A percentile compares a stretch with the other conserved stretches of the same genome.
phyloP scores from a whole-genome alignment of 805 yeast genomes.

The Pichia ethanolica region DNA sequence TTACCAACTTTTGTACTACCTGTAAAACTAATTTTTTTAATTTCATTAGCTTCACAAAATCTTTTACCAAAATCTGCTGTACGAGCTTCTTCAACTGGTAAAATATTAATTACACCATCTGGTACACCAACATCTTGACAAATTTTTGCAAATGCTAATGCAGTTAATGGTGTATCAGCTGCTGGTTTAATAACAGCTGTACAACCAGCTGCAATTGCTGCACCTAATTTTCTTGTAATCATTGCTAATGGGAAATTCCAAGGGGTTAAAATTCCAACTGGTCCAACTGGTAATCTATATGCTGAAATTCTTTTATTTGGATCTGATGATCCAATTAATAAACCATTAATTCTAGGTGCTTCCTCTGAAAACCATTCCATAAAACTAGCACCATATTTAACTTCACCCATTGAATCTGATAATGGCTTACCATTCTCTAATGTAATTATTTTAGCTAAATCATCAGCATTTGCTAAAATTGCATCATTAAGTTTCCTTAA shows the following conservation, averaged over 20 bases:
- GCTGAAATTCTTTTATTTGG: slow-evolving; percentile 45
- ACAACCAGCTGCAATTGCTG: slow-evolving; percentile 80
- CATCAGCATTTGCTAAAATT: slow-evolving; percentile 49
- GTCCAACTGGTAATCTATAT: slow-evolving; percentile 68
- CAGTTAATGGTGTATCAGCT: slow-evolving; percentile 64
- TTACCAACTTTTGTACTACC: slow-evolving; percentile 74
- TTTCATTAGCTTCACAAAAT: slow-evolving; percentile 44
- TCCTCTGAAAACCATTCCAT: slow-evolving; percentile 85
- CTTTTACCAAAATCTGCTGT: slow-evolving; percentile 46
- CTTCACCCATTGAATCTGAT: slow-evolving; percentile 65
- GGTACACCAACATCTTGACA: slow-evolving; percentile 65
- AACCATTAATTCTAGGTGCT: slow-evolving; percentile 66
- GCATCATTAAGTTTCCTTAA: slow-evolving; percentile 45
- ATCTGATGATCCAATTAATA: slow-evolving; percentile 46
- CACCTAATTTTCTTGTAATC: slow-evolving; percentile 68
- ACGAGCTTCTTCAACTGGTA: slow-evolving; percentile 37
- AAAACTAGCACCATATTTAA: slow-evolving; percentile 61
- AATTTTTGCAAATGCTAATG: slow-evolving; percentile 57
- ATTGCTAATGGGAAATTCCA: slow-evolving; percentile 83
- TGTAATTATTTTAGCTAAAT: slow-evolving; percentile 58
- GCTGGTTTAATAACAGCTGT: slow-evolving; percentile 74
- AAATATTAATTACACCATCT: slow-evolving; percentile 57
- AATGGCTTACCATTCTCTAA: slow-evolving; percentile 72
- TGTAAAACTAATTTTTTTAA: slow-evolving; percentile 66
- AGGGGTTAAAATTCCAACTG: slow-evolving; percentile 71